Evolutionary conservation across 257 asterid genomes (phyloP).

Genomic region (Solanum arcanum): DNA sequence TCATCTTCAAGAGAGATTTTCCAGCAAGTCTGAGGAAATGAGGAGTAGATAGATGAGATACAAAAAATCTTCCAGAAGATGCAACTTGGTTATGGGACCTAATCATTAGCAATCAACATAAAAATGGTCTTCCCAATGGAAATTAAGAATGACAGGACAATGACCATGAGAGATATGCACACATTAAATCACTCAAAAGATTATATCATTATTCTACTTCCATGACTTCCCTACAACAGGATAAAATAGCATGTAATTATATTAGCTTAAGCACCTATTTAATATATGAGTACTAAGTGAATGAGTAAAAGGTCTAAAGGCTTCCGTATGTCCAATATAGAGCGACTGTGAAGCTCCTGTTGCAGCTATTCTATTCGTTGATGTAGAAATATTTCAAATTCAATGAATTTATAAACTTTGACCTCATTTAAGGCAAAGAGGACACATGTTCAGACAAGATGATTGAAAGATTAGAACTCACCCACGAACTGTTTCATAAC

Average conservation of each 20-base stretch:
- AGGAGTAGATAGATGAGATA: conserved; percentile 1
- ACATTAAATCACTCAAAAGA: not conserved
- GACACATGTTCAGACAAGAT: not conserved
- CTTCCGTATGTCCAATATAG: not conserved
- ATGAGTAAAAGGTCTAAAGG: not conserved
- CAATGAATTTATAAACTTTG: not conserved
- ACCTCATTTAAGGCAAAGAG: not conserved
- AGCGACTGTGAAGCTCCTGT: not conserved
- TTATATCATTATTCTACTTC: not conserved
- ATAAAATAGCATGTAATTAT: not conserved
- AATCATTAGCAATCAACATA: not conserved
- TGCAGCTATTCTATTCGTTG: not conserved
- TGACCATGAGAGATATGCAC: not conserved
- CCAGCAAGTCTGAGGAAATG: conserved; percentile 65
- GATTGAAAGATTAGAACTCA: conserved; percentile 23
- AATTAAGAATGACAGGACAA: not conserved
- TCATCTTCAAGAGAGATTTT: conserved; percentile 69
- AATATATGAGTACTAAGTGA: not conserved
- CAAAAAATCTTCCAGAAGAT: conserved; percentile 2
- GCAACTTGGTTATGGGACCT: not conserved
- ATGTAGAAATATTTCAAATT: not conserved
- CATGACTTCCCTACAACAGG: not conserved
- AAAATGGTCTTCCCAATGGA: not conserved
- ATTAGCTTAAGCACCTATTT: not conserved
- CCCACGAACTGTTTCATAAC: conserved; percentile 93